Percentiles rank a stretch among this genome's conserved stretches.
Conservation (phyloP, 148 eudicot species). For the Fagopyrum esculentum region DNA sequence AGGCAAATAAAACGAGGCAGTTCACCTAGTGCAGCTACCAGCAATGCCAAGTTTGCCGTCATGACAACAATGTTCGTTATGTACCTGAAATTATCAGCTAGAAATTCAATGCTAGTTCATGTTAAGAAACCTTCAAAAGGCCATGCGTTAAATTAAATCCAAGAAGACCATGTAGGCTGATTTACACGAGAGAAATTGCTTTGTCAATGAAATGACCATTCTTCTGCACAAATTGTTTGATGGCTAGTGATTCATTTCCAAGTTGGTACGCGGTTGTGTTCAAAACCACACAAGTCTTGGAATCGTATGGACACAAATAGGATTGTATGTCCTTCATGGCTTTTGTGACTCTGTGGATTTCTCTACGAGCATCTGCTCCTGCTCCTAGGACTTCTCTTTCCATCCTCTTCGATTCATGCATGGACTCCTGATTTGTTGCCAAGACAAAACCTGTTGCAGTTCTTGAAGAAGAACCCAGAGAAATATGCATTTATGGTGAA, state of each 20-base stretch:
- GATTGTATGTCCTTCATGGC: conserved; percentile 33
- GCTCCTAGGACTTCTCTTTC: conserved; percentile 41
- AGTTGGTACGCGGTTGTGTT: conserved; percentile 39
- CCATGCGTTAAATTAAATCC: neutral
- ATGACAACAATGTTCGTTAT: conserved; percentile 45
- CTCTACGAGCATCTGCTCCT: conserved; percentile 35
- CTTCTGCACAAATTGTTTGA: conserved; percentile 31
- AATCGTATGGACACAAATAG: conserved; percentile 49
- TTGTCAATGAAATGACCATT: conserved; percentile 29
- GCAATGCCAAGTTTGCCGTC: conserved; percentile 34
- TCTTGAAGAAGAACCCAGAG: conserved; percentile 28
- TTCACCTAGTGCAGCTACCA: conserved; percentile 53
- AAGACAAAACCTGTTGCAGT: conserved; percentile 37
- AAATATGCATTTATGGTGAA: neutral
- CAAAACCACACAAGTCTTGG: conserved; percentile 28
- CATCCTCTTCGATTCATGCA: conserved; percentile 33
- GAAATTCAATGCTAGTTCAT: neutral
- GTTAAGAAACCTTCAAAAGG: neutral
- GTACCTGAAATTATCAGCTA: conserved; percentile 33
- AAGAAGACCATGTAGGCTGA: neutral
- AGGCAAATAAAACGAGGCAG: conserved; percentile 11
- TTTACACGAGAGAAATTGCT: conserved; percentile 49
- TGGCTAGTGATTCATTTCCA: conserved; percentile 33
- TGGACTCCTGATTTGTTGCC: conserved; percentile 32
- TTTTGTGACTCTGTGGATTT: conserved; percentile 37